Base-by-base conservation (phyloP, 2,329 filamentous ascomycete genomes). In the Pseudogymnoascus sp. region DNA sequence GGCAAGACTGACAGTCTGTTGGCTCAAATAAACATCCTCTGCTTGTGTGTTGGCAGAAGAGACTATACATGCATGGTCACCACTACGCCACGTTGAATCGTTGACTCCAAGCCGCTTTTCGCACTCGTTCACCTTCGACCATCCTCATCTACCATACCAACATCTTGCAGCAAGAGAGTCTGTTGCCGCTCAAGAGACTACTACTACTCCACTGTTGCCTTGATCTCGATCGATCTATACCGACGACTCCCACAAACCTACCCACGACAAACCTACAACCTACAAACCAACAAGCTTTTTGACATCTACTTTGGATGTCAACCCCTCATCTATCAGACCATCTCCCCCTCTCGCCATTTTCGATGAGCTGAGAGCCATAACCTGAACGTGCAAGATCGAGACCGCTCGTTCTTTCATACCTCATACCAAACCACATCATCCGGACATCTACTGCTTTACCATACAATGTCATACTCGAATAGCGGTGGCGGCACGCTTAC, bases 401-500 rank as follows among this genome's bases (percentile, higher is more conserved):
- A 54, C 48, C 48, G 48, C 48, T 54, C 48, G 48, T 54, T 54
- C 48, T 54, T 54, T 54, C 48, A 54, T 54, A 54, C 25, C 25
- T 31, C 48, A 3, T 31, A 54, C 48, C 48, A 54, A 54, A 31
- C 25, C n/a, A 54, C 48, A 16, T 19, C 48, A 54, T n/a, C 14
- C 2, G 7, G 14, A 16, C 6, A 54, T 54, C 48, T 54, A 54
- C 48, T 54, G 48, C 48, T 19, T 54, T 6, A 16, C 48, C 48
- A 23, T 23, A 54, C 48, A 54, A 61, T 86, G 84, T 81, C 84
- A 69, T 86, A 84, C 75, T 81, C 81, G 61, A 84, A 81, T 73
- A 77, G 78, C 70, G 79, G 81, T 65, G 89, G 90, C 74, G 90
- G 90, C 72, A 93, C 90, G 65, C 82, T 96, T 71, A 92, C 95